Percentiles rank a stretch among this genome's conserved stretches.
phyloP scores from a whole-genome alignment of 108 stramenopile genomes.

The Heterococcus sp. region DNA sequence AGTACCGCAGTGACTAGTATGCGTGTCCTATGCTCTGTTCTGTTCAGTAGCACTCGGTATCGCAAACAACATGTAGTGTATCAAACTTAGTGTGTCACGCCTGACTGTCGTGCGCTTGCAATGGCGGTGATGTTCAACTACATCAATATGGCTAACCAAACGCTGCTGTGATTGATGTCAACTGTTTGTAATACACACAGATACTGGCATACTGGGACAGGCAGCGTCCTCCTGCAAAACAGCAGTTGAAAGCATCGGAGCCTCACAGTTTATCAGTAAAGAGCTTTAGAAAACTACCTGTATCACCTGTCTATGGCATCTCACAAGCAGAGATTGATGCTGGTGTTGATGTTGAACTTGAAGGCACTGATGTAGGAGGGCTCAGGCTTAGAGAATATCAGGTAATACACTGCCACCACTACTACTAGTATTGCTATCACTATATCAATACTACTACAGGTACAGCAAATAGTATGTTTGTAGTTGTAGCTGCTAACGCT shows the following conservation, averaged over 20 bases:
- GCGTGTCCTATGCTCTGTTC: no score
- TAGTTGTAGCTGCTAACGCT: not conserved
- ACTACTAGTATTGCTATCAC: not conserved
- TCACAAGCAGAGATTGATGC: not conserved
- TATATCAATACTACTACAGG: not conserved
- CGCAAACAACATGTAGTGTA: not conserved
- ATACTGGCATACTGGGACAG: slow-evolving; percentile 33
- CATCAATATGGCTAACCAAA: not conserved
- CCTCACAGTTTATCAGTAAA: not conserved
- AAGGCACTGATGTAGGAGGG: not conserved
- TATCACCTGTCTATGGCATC: slow-evolving; percentile 12
- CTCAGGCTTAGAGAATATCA: slow-evolving; percentile 21
- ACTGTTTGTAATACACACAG: not conserved
- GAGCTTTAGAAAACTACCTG: not conserved
- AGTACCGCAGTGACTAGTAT: no score
- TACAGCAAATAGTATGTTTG: not conserved
- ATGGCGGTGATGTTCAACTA: not conserved
- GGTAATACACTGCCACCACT: not conserved
- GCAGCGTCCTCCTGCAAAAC: not conserved
- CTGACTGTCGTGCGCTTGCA: not conserved
- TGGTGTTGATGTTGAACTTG: not conserved
- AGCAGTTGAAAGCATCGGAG: not conserved
- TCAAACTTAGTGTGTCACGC: not conserved
- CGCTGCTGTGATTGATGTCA: not conserved
- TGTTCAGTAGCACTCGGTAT: no score